A percentile compares a stretch with the other conserved stretches of the same genome.
Conservation (phyloP, 306 rosid genomes). For the Geum urbanum region DNA sequence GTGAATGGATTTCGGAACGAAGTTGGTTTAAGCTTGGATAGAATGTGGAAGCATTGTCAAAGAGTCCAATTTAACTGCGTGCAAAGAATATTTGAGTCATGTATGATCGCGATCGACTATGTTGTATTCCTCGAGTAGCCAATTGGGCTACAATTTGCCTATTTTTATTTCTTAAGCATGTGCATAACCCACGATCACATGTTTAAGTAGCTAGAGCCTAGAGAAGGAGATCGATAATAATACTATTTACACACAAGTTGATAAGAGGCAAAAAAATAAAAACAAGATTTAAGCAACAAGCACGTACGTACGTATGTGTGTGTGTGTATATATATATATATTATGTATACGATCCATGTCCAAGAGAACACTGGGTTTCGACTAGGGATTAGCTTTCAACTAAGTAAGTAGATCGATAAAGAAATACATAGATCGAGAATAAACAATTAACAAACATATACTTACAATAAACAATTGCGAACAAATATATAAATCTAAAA, state of each 20-base stretch:
- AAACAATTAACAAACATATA: no score
- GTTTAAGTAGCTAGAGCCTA: no score
- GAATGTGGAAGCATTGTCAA: not conserved
- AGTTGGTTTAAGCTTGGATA: not conserved
- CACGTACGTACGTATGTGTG: not conserved
- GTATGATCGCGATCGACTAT: not conserved
- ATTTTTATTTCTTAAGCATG: not conserved
- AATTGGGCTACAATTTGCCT: not conserved
- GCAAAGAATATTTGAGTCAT: not conserved
- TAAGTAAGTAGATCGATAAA: no score
- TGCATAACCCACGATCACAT: not conserved
- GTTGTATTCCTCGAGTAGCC: not conserved
- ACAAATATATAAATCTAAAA: no score
- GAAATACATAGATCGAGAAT: no score
- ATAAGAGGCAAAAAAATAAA: not conserved
- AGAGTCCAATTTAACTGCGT: not conserved
- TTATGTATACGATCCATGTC: no score
- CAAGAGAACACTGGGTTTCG: no score
- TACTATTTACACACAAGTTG: not conserved
- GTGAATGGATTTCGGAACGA: no score
- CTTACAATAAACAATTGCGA: no score
- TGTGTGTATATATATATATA: no score
- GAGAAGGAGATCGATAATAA: not conserved
- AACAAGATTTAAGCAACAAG: not conserved
- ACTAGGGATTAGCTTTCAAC: no score